Evolutionary conservation across 2,329 filamentous ascomycete genomes (phyloP), one percentile per base, ranked within the genome.

Genomic region (Alternaria ventricosa): DNA sequence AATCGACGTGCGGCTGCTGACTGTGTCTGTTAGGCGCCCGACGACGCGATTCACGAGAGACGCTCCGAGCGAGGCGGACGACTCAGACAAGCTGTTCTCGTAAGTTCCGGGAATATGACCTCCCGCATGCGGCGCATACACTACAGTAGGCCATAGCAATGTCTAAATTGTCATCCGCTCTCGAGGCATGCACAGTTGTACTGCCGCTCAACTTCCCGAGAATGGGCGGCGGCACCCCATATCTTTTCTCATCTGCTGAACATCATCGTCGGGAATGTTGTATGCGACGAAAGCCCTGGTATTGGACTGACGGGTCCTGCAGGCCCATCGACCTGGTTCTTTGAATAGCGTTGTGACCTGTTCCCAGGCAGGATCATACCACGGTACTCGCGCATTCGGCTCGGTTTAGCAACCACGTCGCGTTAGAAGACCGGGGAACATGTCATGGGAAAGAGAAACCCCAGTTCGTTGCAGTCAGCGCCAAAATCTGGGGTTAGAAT

Each of bases 351-450:
- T 47, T 23, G 30, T 22, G 28, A 12, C 18, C 30, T 49, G 44
- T 18, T 13, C n/a, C 18, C 18, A 23, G 30, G 20, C 44, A 36
- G 46, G 33, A 18, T 20, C 41, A 25, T 56, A 45, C 55, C 44
- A 41, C 41, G 55, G 55, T 50, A 50, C 44, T 27, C 44, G 27
- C 13, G 15, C 15, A 33, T 43, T 15, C 45, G 28, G 55, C 44
- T 57, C 28, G 28, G 55, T 41, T n/a, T 28, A 57, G 13, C 28
- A 25, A 50, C 55, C 54, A 56, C 54, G 41, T 56, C 22, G 54
- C 25, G 54, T 56, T 23, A 30, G 41, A 56, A 30, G 27, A 20
- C 10, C 41, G n/a, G 6, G 43, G 44, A 23, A 13, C 41, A 56
- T 15, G 15, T 56, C 41, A 46, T 36, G 28, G 30, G 9, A 57